These are phyloP conservation scores for Aspergillus sp. DNA, from an alignment of 2,329 filamentous ascomycete species.

Conservation along the genomic window DNA sequence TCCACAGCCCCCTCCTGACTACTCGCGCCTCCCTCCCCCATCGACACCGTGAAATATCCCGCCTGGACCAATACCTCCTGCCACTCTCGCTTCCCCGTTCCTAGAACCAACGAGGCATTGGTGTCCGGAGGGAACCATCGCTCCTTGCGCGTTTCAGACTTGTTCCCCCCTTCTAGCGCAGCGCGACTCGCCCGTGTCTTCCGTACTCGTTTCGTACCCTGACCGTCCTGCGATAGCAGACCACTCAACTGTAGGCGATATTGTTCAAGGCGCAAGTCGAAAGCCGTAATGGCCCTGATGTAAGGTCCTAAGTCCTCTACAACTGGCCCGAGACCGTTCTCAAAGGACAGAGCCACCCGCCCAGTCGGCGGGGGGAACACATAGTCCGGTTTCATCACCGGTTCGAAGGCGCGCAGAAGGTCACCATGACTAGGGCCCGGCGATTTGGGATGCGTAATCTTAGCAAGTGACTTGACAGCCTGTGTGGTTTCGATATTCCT, in stretches of 20 bases:
- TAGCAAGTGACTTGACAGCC: conserved; percentile 30
- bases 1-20: conserved; percentile 16
- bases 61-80: conserved; percentile 33
- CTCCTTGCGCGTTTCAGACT: conserved; percentile 65
- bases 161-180: conserved; percentile 71
- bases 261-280: conserved; percentile 68
- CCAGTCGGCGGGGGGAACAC: conserved; percentile 31
- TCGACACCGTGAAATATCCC: conserved; percentile 30
- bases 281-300: conserved; percentile 77
- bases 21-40: conserved; percentile 13
- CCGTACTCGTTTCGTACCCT: conserved; percentile 56
- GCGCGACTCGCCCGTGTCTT: conserved; percentile 73
- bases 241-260: conserved; percentile 63
- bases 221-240: conserved; percentile 59
- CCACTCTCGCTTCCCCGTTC: conserved; percentile 55
- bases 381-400: conserved; percentile 45
- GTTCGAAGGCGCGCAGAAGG: conserved; percentile 51
- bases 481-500: conserved; percentile 22
- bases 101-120: conserved; percentile 61
- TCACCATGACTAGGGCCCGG: conserved; percentile 31
- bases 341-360: conserved; percentile 65
- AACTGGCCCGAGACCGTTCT: conserved; percentile 65
- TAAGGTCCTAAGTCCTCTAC: conserved; percentile 81
- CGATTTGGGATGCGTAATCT: conserved; percentile 14
- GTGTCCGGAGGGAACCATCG: conserved; percentile 66